These are phyloP conservation scores for Phialophora chinensis DNA, from an alignment of 2,329 filamentous ascomycete species.

Conservation along the genomic window DNA sequence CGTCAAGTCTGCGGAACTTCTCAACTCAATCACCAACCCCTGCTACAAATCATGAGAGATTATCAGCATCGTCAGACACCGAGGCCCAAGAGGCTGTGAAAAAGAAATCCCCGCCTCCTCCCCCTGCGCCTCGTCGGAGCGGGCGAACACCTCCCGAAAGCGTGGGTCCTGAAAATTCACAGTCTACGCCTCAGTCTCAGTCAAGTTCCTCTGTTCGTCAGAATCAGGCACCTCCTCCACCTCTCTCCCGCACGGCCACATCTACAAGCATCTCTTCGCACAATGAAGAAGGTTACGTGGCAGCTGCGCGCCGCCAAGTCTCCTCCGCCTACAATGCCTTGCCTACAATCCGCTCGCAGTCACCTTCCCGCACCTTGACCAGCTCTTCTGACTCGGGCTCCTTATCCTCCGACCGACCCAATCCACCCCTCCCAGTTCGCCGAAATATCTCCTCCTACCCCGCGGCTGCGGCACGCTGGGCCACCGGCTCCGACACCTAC, in stretches of 20 bases:
- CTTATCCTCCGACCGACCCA: constrained; percentile 39
- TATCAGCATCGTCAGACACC: constrained; percentile 26
- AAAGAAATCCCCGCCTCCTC: constrained; percentile 47
- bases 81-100: constrained; percentile 35
- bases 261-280: constrained; percentile 21
- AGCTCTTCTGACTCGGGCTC: constrained; percentile 36
- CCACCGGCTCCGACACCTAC: constrained; percentile 35
- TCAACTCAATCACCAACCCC: constrained; percentile 36
- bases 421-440: constrained; percentile 43
- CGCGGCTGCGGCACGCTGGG: constrained; percentile 43
- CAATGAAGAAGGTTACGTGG: constrained; percentile 38
- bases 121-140: constrained; percentile 44
- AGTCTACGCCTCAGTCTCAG: constrained; percentile 31
- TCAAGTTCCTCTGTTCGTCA: constrained; percentile 41
- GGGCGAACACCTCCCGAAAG: constrained; percentile 24
- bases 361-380: constrained; percentile 36
- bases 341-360: constrained; percentile 37
- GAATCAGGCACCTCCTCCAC: constrained; percentile 31
- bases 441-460: constrained; percentile 41
- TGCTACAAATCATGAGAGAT: constrained; percentile 28
- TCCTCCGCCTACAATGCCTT: constrained; percentile 38
- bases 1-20: constrained; percentile 48
- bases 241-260: constrained; percentile 32
- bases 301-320: constrained; percentile 37
- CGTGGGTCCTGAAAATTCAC: constrained; percentile 23